Evolutionary conservation across 768 basidiomycete species (phyloP), one percentile per base, ranked within the genome.

Genomic region (Ramaria sp.): DNA sequence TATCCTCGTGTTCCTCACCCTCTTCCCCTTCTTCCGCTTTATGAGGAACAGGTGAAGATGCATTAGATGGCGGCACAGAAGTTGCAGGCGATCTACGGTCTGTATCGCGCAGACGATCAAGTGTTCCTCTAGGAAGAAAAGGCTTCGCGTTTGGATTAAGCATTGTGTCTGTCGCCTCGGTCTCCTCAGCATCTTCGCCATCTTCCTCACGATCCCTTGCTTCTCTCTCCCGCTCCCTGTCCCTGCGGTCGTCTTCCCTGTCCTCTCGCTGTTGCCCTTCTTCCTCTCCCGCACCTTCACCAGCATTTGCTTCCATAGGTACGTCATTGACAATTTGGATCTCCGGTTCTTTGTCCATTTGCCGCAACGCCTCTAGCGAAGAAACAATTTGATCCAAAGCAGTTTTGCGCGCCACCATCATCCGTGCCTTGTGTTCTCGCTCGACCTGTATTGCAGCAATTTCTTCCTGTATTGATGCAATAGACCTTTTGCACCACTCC

Each of bases 381-480:
- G 70, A 58, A 13, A 90, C 76, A 57, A 91, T 82, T 22, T 62
- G 64, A 58, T 85, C 82, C 59, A 91, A 66, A 0, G 85, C 80
- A 15, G 71, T 63, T 63, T 86, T 87, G 58, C 89, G 87, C 5
- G 75, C 74, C 41, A 78, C 75, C 55, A 91, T 78, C 22, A 73
- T 76, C 42, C 78, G 78, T 58, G 76, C 75, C 63, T 89, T 86
- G 0, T 75, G 77, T 32, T 88, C 86, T 47, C 89, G 85, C 63
- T 91, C 88, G 9, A 77, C 68, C 16, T 72, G 76, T 55, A 90
- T 88, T 8, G 86, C 77, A 3, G 77, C 64, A 77, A 89, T 88
- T 64, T 91, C 88, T 61, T 80, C 85, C 60, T 90, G 86, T 12
- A 90, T 68, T 10, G 76, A 71, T 45, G 72, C 64, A 53, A 90